A percentile compares a stretch with the other conserved stretches of the same genome.
phyloP scores from a whole-genome alignment of 495 filamentous ascomycete genomes.

The Apiosordaria backusii region DNA sequence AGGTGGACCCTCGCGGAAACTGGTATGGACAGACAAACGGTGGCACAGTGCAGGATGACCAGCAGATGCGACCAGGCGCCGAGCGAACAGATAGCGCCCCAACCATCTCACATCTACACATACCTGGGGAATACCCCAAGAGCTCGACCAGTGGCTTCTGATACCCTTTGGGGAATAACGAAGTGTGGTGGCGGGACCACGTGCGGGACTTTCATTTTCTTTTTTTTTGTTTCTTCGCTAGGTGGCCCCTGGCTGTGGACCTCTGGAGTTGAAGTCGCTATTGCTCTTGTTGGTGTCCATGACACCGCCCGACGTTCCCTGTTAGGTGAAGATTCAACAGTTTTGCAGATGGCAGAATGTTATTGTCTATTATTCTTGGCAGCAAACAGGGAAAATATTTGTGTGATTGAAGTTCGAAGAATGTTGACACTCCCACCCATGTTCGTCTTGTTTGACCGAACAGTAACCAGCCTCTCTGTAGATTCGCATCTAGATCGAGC shows the following conservation, averaged over 20 bases:
- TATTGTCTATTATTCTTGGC: background rate
- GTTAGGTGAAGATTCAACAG: background rate
- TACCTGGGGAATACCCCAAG: constrained; percentile 57
- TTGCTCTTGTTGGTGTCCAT: background rate
- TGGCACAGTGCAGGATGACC: background rate
- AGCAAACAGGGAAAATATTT: background rate
- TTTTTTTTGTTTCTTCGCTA: background rate
- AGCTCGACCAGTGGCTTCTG: constrained; percentile 21
- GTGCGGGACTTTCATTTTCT: background rate
- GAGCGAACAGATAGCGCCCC: constrained; percentile 27
- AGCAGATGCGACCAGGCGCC: constrained; percentile 16
- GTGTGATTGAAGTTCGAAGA: background rate
- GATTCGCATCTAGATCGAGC: background rate
- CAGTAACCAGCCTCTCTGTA: background rate
- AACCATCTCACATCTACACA: constrained; percentile 45
- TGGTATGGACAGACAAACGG: background rate
- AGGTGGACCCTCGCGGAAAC: constrained; percentile 1
- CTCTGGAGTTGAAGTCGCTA: background rate
- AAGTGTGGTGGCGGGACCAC: no score
- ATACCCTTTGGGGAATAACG: background rate
- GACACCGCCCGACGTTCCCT: background rate
- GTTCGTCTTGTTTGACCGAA: no score
- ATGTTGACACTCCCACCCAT: background rate
- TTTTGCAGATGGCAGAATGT: background rate
- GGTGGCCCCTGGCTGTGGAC: background rate